Base-by-base conservation (phyloP, 495 filamentous ascomycete genomes). In the Ramalina intermedia region DNA sequence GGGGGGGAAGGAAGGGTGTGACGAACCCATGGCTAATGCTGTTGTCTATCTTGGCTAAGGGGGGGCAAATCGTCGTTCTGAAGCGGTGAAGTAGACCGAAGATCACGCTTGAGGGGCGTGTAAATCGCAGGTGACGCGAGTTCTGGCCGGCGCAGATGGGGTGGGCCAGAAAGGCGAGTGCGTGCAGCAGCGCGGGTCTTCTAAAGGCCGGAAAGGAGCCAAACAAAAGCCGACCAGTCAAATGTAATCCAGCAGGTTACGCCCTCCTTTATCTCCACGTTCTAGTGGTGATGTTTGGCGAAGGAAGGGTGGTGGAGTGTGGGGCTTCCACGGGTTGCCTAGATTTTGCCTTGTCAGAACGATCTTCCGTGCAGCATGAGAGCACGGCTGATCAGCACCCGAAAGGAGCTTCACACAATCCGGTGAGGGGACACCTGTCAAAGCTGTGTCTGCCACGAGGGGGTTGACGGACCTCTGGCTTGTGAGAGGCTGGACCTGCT, bases 1-100 rank as follows among this genome's bases (percentile, higher is more conserved):
- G 48, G 39, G 11, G 36, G 35, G 18, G 18, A 20, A 21, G 52
- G 49, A 46, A 49, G 48, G 39, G 53, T 39, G 50, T 50, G 54
- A 59, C 57, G 48, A 49, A 59, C 57, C 57, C 57, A 59, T 59
- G 43, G 42, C 43, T 49, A 51, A 39, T 50, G 45, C 29, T 33
- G 29, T 33, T 7, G 29, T 33, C 8, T 33, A 33, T 33, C 29
- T 33, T 33, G 29, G 12, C 29, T 33, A 33, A 9, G 54, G 54
- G 56, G 56, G 56, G 41, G 24, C 24, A 38, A 24, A 51, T 44
- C 27, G 46, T 50, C 29, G 29, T 54, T 45, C 37, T 18, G 39
- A 48, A 36, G 48, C 51, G 41, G 51, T 52, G 54, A 55, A 41
- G 41, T 42, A 50, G 57, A 52, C 51, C 51, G 49, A 50, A 16